These are phyloP conservation scores for Grosmannia serpens DNA, from an alignment of 2,329 filamentous ascomycete species.

Conservation along the genomic window DNA sequence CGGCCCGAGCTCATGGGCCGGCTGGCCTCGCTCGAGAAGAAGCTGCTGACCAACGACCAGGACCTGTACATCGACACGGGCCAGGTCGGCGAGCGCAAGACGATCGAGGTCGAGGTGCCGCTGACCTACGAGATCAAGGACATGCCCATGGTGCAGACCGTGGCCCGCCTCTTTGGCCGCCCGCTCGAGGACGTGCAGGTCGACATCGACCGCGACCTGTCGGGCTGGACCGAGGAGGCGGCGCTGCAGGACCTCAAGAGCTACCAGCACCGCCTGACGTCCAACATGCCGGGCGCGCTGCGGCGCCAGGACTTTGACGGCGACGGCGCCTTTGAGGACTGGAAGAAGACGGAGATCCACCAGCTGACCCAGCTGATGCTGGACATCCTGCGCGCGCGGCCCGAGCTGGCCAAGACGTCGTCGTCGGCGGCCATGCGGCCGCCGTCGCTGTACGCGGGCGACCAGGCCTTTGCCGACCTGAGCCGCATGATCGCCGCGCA, in stretches of 20 bases:
- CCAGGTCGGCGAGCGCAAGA: slow-evolving; percentile 49
- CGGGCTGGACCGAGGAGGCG: slow-evolving; percentile 81
- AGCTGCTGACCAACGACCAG: slow-evolving; percentile 87
- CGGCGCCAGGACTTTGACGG: slow-evolving; percentile 79
- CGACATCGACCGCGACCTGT: slow-evolving; percentile 73
- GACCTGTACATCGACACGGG: slow-evolving; percentile 59
- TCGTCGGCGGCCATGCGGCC: slow-evolving; percentile 27
- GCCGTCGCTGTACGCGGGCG: slow-evolving; percentile 32
- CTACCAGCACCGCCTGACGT: slow-evolving; percentile 80
- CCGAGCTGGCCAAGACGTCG: slow-evolving; percentile 70
- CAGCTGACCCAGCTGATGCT: slow-evolving; percentile 90
- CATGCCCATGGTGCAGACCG: slow-evolving; percentile 84
- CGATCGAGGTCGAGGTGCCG: slow-evolving; percentile 71
- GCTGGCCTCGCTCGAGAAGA: slow-evolving; percentile 76
- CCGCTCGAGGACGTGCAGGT: slow-evolving; percentile 69
- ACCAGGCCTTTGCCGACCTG: slow-evolving; percentile 41
- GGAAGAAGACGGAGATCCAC: slow-evolving; percentile 81
- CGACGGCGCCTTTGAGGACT: slow-evolving; percentile 76
- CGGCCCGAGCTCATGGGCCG: slow-evolving; percentile 72
- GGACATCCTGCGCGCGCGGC: slow-evolving; percentile 75
- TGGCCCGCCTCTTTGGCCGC: slow-evolving; percentile 76
- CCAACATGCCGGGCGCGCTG: slow-evolving; percentile 66
- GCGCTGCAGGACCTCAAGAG: slow-evolving; percentile 85
- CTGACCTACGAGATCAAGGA: slow-evolving; percentile 90
- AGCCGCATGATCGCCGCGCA: slow-evolving; percentile 35